These are phyloP conservation scores for Fusarium caatingaense DNA, from an alignment of 2,329 filamentous ascomycete species.

Conservation along the genomic window DNA sequence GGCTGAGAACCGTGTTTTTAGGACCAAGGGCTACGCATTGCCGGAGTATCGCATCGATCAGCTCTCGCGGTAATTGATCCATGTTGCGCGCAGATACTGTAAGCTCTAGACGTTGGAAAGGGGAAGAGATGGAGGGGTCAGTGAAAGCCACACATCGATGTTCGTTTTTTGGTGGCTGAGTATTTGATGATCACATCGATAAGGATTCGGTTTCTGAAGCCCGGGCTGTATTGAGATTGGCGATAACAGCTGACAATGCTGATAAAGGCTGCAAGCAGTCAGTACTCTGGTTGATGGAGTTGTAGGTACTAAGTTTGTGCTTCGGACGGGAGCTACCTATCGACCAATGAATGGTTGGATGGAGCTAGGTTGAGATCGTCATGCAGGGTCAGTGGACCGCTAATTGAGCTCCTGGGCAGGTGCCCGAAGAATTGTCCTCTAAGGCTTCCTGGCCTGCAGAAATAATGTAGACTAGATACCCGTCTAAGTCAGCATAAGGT, in stretches of 20 bases:
- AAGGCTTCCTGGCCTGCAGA: too few species aligned
- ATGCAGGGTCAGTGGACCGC: slow-evolving; percentile 11
- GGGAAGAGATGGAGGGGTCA: slow-evolving; percentile 14
- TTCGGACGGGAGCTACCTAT: neutral
- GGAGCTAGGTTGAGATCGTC: slow-evolving; percentile 13
- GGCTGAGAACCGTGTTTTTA: slow-evolving; percentile 58
- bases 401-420: too few species aligned
- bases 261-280: neutral
- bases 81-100: slow-evolving; percentile 44
- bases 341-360: slow-evolving; percentile 11
- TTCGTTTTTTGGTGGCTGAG: too few species aligned
- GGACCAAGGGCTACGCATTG: slow-evolving; percentile 55
- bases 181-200: neutral
- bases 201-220: neutral
- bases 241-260: too few species aligned
- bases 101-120: slow-evolving; percentile 2
- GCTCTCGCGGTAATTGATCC: slow-evolving; percentile 61
- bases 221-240: neutral
- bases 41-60: slow-evolving; percentile 59
- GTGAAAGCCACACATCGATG: slow-evolving; percentile 26
- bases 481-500: too few species aligned
- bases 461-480: too few species aligned
- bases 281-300: slow-evolving; percentile 1
- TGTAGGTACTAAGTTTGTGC: slow-evolving; percentile 3
- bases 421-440: too few species aligned